Evolutionary conservation across 768 basidiomycete species (phyloP).

Genomic region (Russula brevipes): DNA sequence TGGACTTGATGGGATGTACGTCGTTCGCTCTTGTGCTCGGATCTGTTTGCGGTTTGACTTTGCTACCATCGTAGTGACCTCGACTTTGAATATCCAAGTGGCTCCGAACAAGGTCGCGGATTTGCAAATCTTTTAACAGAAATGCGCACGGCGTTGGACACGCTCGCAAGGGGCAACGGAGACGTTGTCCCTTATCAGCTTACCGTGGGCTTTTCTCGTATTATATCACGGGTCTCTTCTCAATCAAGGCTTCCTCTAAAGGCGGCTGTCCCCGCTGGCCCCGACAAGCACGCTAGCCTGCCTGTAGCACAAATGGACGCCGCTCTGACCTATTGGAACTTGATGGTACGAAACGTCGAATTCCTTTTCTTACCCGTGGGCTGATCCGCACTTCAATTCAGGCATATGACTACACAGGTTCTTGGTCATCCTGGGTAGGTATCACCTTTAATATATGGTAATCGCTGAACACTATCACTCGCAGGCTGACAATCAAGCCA

Average conservation of each 20-base stretch:
- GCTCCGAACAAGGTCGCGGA: not conserved
- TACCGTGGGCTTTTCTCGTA: not conserved
- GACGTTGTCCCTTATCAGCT: not conserved
- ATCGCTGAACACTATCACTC: not conserved
- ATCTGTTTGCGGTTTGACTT: not conserved
- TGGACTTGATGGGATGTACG: not conserved
- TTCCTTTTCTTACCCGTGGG: not conserved
- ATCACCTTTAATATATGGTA: not conserved
- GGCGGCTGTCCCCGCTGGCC: not conserved
- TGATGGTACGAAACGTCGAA: not conserved
- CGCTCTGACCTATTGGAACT: not conserved
- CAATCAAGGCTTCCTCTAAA: not conserved
- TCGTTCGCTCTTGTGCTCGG: not conserved
- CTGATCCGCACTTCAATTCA: not conserved
- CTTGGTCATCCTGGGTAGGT: not conserved
- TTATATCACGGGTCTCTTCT: not conserved
- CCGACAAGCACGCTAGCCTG: not conserved
- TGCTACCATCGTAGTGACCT: not conserved
- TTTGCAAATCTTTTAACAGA: not conserved
- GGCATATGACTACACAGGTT: not conserved
- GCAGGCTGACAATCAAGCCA: not conserved
- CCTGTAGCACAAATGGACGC: not conserved
- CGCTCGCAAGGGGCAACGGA: not conserved
- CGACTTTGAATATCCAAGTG: not conserved
- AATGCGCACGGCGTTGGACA: not conserved